phyloP scores from a whole-genome alignment of 495 filamentous ascomycete genomes.

The Tirmania nivea region DNA sequence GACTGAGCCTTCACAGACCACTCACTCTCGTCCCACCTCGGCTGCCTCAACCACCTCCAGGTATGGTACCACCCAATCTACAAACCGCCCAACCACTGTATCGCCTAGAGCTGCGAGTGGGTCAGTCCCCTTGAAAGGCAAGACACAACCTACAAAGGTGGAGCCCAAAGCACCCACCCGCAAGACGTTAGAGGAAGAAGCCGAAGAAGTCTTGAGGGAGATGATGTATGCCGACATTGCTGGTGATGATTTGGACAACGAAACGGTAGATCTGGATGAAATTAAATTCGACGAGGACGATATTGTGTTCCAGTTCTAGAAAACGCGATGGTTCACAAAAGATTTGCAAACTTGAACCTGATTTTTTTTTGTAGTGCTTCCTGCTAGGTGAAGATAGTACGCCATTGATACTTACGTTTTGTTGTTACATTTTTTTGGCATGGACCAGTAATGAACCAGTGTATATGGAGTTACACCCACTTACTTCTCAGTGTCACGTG shows the following conservation, averaged over 20 bases:
- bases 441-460: too few species aligned
- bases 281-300: neutral
- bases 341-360: neutral
- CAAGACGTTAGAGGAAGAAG: constrained; percentile 9
- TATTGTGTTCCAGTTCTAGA: neutral
- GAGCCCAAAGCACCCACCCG: constrained; percentile 9
- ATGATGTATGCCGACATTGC: neutral
- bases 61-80: neutral
- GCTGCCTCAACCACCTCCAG: constrained; percentile 6
- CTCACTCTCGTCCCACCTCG: constrained; percentile 12
- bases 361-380: neutral
- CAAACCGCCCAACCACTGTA: neutral
- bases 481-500: too few species aligned
- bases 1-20: neutral
- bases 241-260: neutral
- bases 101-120: too few species aligned
- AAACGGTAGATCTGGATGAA: neutral
- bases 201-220: neutral
- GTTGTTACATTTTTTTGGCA: neutral
- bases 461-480: too few species aligned
- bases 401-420: neutral
- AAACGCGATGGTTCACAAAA: too few species aligned
- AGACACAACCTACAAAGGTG: constrained; percentile 4
- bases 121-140: constrained; percentile 1
- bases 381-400: too few species aligned